Evolutionary conservation across 176 grass and related monocot genomes (phyloP).

Genomic region (Olyra latifolia): DNA sequence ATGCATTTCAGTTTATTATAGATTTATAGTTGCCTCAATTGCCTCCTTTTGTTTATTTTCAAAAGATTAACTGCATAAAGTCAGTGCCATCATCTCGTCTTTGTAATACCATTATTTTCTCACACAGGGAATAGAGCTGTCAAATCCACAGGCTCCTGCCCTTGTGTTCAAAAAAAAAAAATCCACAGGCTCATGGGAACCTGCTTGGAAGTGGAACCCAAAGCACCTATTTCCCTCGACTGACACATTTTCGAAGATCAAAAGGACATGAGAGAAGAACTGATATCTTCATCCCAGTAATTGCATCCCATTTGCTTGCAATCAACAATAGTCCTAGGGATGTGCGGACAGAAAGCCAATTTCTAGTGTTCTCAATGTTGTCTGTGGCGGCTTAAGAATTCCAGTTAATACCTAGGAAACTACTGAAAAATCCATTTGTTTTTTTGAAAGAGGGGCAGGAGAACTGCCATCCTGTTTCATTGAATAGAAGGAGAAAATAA

Average conservation of each 20-base stretch:
- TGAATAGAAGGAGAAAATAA: too few species aligned
- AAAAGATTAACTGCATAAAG: neutral
- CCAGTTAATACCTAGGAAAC: too few species aligned
- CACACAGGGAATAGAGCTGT: conserved; percentile 64
- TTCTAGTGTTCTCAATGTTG: neutral
- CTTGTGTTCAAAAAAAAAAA: too few species aligned
- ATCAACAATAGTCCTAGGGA: neutral
- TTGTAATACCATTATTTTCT: neutral
- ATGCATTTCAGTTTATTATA: conserved; percentile 15
- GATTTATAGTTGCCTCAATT: too few species aligned
- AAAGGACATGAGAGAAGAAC: conserved; percentile 19
- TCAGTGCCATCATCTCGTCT: neutral
- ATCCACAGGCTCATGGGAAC: conserved; percentile 53
- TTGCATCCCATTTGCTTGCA: neutral
- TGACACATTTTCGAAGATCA: conserved; percentile 69
- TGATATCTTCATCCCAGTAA: neutral
- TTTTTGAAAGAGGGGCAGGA: too few species aligned
- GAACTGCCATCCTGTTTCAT: too few species aligned
- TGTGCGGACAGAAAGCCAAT: neutral
- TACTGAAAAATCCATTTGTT: too few species aligned
- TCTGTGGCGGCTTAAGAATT: too few species aligned
- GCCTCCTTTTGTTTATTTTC: neutral
- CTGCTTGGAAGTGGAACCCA: conserved; percentile 51
- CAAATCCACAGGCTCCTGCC: conserved; percentile 58
- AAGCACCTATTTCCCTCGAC: conserved; percentile 75